phyloP scores from a whole-genome alignment of 306 rosid species.

The Corylus heterophylla region DNA sequence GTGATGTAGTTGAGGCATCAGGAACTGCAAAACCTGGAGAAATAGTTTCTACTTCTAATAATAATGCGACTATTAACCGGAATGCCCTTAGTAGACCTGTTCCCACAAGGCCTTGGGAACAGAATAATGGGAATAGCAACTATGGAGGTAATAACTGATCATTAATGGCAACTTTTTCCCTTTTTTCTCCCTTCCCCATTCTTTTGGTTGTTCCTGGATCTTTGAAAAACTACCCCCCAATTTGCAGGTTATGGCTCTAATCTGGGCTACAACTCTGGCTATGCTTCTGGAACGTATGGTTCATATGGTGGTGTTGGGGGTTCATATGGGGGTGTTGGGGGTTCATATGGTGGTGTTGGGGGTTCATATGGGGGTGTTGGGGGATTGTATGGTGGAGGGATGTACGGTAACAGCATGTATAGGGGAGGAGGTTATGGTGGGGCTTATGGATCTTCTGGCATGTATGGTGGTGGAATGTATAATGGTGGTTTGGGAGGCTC shows the following conservation, averaged over 20 bases:
- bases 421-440: conserved; percentile 79
- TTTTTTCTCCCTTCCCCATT: neutral
- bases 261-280: conserved; percentile 58
- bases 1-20: conserved; percentile 93
- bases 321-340: too few species aligned
- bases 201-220: conserved; percentile 14
- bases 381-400: conserved; percentile 81
- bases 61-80: conserved; percentile 43
- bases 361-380: conserved; percentile 35
- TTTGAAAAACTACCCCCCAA: neutral
- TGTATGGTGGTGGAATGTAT: conserved; percentile 96
- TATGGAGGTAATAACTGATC: conserved; percentile 53
- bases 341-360: too few species aligned
- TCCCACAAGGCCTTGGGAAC: conserved; percentile 97
- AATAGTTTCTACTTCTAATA: conserved; percentile 69
- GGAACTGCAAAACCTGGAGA: conserved; percentile 97
- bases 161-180: neutral
- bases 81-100: conserved; percentile 74
- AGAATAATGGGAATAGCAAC: conserved; percentile 57
- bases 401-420: conserved; percentile 80
- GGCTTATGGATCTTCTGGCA: conserved; percentile 78
- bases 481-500: conserved; percentile 67
- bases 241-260: conserved; percentile 73
- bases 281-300: conserved; percentile 54
- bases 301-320: neutral